phyloP scores from a whole-genome alignment of 768 basidiomycete genomes.

The Naganishia randhawae region DNA sequence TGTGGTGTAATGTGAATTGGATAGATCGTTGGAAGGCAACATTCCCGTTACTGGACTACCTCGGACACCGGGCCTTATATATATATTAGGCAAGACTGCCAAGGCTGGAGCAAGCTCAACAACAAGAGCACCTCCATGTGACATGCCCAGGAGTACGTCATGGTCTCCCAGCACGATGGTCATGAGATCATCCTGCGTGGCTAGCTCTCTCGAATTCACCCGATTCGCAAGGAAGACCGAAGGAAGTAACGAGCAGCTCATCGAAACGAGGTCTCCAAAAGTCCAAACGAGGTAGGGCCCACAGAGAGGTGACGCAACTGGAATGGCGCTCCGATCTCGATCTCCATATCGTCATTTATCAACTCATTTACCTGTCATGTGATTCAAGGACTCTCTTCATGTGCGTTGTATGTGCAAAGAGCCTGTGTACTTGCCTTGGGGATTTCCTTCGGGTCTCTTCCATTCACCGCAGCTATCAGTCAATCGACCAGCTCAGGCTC shows the following conservation, averaged over 20 bases:
- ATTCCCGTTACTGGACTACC: too few relatives aligned
- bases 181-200: background rate
- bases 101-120: background rate
- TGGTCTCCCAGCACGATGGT: background rate
- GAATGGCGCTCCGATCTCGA: background rate
- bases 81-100: background rate
- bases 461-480: too few relatives aligned
- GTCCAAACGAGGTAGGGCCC: too few relatives aligned
- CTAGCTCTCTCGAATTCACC: conserved; percentile 1
- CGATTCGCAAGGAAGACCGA: background rate
- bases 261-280: too few relatives aligned
- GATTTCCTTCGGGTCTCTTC: too few relatives aligned
- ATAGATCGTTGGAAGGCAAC: background rate
- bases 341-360: background rate
- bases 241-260: background rate
- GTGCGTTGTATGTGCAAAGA: too few relatives aligned
- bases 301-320: background rate
- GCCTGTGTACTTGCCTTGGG: too few relatives aligned
- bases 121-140: background rate
- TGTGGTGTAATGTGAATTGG: background rate
- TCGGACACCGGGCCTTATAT: too few relatives aligned
- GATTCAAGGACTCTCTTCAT: too few relatives aligned
- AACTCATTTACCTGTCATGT: background rate
- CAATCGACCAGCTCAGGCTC: too few relatives aligned
- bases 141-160: background rate